Evolutionary conservation across 129 eudicot species (phyloP), one percentile per base, ranked within the genome.

Genomic region (Logfia minima): DNA sequence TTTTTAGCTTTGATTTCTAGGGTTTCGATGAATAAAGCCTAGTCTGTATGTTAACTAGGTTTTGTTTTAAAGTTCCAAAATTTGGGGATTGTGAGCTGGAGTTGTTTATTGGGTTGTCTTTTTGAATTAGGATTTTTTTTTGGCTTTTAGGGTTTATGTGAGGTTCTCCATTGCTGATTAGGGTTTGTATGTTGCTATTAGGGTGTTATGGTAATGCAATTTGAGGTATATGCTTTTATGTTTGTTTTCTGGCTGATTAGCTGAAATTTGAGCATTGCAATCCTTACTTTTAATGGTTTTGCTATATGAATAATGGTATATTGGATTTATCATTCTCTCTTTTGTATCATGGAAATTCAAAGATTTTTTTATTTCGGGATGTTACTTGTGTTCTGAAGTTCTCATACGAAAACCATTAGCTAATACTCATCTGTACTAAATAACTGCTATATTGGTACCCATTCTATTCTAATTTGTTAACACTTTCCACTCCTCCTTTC

Each of bases 91-190:
- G 17, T 45, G 21, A 21, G 77, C 65, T 71, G 59, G 41, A 48
- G 55, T 58, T 58, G 22, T 19, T 58, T 22, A 35, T 63, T 23
- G 28, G 43, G 52, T 22, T 35, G 32, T 29, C 8, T 1, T 34
- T 19, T 52, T 72, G 78, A 74, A 79, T 72, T 79, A 63, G 76
- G 61, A 4, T 14, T 79, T 34, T 19, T 19, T 48, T 71, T 9
- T 8, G 13, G 48, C 48, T 41, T 41, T 41, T 64, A 79, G 78
- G 78, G 83, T 72, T 79, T 79, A 72, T 64, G 74, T 26, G 66
- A 75, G 71, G 63, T 64, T 63, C 79, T 43, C 32, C 16, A 28
- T 65, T 65, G n/a, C 48, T 41, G 48, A 41, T 41, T 41, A 41
- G 48, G 48, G 48, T 39, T 39, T 39, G 48, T 39, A 9, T 39